A percentile compares a stretch with the other conserved stretches of the same genome.
phyloP scores from a whole-genome alignment of 208 protist species.

The Herpetomonas tarakana region DNA sequence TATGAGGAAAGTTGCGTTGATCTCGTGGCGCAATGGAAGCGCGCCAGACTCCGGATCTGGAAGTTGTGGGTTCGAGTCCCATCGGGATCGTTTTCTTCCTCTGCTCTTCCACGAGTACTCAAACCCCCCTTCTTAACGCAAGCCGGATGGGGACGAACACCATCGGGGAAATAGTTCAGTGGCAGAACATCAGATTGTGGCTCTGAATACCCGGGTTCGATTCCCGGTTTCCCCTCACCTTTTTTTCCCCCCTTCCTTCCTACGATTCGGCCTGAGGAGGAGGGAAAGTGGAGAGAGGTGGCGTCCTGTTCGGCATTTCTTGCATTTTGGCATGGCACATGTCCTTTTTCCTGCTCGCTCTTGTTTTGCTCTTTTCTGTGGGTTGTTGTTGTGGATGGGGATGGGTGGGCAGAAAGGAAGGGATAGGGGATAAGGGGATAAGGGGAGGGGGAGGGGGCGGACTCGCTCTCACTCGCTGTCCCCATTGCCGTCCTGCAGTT shows the following conservation, averaged over 20 bases:
- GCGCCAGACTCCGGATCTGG: slow-evolving; percentile 15
- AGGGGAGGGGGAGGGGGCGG: too few species aligned
- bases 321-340: too few species aligned
- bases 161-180: background rate
- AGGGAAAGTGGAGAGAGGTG: too few species aligned
- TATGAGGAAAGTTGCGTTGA: too few species aligned
- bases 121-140: background rate
- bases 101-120: background rate
- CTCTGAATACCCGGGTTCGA: slow-evolving; percentile 7
- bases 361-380: too few species aligned
- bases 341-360: too few species aligned
- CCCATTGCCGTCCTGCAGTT: slow-evolving; percentile 16
- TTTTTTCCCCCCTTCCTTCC: slow-evolving; percentile 13
- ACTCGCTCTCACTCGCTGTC: too few species aligned
- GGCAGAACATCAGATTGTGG: slow-evolving; percentile 5
- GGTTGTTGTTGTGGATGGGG: too few species aligned
- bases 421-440: too few species aligned
- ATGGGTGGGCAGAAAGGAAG: too few species aligned
- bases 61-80: slow-evolving; percentile 21
- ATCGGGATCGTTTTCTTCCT: slow-evolving; percentile 6
- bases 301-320: too few species aligned
- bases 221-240: slow-evolving; percentile 11
- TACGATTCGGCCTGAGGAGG: too few species aligned
- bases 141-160: background rate
- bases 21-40: slow-evolving; percentile 14